These are phyloP conservation scores for Salisapilia sapeloensis DNA, from an alignment of 352 stramenopile genomes.

Conservation along the genomic window DNA sequence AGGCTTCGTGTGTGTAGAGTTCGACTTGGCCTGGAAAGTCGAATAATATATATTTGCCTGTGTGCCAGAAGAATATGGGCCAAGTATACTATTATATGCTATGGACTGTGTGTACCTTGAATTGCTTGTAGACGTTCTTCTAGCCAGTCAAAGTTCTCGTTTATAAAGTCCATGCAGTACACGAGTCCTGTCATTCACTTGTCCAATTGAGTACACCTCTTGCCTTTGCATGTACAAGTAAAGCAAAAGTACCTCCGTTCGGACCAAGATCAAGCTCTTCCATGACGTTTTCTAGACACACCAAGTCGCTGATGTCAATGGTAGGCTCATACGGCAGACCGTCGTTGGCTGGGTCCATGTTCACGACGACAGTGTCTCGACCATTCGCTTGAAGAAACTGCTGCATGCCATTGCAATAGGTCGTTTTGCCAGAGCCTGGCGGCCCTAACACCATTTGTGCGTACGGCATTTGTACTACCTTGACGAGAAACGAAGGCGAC, in stretches of 20 bases:
- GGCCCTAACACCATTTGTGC: constrained; percentile 59
- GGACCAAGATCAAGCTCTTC: constrained; percentile 90
- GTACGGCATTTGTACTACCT: constrained; percentile 31
- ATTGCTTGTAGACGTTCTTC: constrained; percentile 80
- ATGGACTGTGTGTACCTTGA: constrained; percentile 6
- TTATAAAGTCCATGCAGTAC: constrained; percentile 99
- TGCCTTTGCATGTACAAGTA: background rate
- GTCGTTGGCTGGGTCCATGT: constrained; percentile 98
- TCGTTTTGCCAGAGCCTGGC: constrained; percentile 91
- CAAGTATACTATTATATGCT: background rate
- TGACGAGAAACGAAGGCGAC: no score
- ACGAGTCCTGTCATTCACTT: constrained; percentile 82
- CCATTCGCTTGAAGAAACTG: constrained; percentile 71
- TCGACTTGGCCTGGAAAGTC: constrained; percentile 99
- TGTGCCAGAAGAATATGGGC: background rate
- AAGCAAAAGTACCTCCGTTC: constrained; percentile 71
- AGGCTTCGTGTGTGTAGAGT: constrained; percentile 97
- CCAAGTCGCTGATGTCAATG: constrained; percentile 93
- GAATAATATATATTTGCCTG: constrained; percentile 95
- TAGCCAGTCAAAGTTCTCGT: constrained; percentile 98
- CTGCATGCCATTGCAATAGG: constrained; percentile 97
- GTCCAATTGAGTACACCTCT: background rate
- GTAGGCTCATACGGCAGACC: constrained; percentile 54
- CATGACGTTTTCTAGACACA: constrained; percentile 91
- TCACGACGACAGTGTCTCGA: constrained; percentile 82